Conservation (phyloP, 1,284 basidiomycete genomes). For the Kwoniella shivajii region DNA sequence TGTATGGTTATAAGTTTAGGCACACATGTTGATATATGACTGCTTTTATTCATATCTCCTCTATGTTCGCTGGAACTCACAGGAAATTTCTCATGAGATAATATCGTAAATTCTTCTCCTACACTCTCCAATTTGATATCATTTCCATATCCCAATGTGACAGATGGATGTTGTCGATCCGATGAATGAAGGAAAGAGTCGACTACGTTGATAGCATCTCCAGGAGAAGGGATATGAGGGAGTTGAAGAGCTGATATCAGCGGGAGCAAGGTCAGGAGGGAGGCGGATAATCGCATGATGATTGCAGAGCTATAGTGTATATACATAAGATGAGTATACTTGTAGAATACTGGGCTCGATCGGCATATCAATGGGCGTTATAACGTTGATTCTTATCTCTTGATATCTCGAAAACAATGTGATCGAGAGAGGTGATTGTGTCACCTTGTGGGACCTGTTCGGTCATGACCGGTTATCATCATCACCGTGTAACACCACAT, state of each 20-base stretch:
- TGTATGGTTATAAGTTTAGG: neutral
- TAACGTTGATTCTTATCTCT: too few relatives aligned
- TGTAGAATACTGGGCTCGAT: too few relatives aligned
- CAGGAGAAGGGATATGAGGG: slow-evolving; percentile 30
- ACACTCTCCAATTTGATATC: slow-evolving; percentile 40
- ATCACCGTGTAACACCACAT: too few relatives aligned
- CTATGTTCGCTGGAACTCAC: too few relatives aligned
- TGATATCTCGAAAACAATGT: too few relatives aligned
- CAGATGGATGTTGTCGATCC: slow-evolving; percentile 10
- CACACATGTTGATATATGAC: neutral
- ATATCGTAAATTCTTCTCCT: slow-evolving; percentile 33
- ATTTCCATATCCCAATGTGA: slow-evolving; percentile 32
- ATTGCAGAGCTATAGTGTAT: too few relatives aligned
- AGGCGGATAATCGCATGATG: neutral
- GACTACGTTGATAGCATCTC: slow-evolving; percentile 36
- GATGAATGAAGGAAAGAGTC: slow-evolving; percentile 28
- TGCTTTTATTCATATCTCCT: neutral
- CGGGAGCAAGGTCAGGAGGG: slow-evolving; percentile 23
- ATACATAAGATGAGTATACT: too few relatives aligned
- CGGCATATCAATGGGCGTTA: too few relatives aligned
- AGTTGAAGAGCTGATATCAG: slow-evolving; percentile 39
- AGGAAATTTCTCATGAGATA: slow-evolving; percentile 39
- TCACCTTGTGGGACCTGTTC: too few relatives aligned
- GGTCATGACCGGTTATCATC: too few relatives aligned
- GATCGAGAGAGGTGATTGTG: too few relatives aligned